These are phyloP conservation scores for California macrophylla DNA, from an alignment of 441 rosid genomes.

Conservation along the genomic window DNA sequence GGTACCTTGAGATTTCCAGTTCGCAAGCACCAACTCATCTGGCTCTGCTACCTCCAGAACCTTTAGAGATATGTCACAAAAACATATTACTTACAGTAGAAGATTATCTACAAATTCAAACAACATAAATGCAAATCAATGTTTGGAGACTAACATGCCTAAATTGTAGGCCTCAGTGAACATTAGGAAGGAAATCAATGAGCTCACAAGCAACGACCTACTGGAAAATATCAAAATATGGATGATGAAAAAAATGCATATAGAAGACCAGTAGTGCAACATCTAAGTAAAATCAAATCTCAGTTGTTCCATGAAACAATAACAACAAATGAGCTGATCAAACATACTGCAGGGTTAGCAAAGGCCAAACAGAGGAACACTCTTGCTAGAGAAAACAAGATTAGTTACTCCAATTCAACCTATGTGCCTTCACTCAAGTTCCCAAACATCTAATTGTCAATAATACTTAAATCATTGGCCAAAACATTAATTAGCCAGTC, in stretches of 20 bases:
- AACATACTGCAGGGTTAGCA: not conserved
- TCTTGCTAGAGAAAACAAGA: not conserved
- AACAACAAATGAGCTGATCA: not conserved
- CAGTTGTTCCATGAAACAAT: not conserved
- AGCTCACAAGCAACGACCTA: not conserved
- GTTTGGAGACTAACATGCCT: not conserved
- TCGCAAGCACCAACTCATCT: slow-evolving; percentile 42
- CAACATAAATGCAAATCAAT: not conserved
- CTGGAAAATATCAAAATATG: not conserved
- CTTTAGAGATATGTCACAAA: slow-evolving; percentile 24
- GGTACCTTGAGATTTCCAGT: slow-evolving; percentile 60
- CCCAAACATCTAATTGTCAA: not conserved
- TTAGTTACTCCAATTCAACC: not conserved
- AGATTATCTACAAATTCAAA: not conserved
- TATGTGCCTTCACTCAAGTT: not conserved
- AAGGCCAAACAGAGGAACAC: not conserved
- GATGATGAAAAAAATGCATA: not conserved
- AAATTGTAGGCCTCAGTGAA: not conserved
- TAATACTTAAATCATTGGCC: not conserved
- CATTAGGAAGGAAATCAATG: not conserved
- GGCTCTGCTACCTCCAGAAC: slow-evolving; percentile 29
- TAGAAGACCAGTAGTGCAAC: not conserved
- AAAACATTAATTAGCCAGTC: not conserved
- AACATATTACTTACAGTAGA: slow-evolving; percentile 11
- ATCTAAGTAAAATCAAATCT: not conserved